These are phyloP conservation scores for Aspergillus ustus DNA, from an alignment of 2,329 filamentous ascomycete genomes.

Conservation along the genomic window DNA sequence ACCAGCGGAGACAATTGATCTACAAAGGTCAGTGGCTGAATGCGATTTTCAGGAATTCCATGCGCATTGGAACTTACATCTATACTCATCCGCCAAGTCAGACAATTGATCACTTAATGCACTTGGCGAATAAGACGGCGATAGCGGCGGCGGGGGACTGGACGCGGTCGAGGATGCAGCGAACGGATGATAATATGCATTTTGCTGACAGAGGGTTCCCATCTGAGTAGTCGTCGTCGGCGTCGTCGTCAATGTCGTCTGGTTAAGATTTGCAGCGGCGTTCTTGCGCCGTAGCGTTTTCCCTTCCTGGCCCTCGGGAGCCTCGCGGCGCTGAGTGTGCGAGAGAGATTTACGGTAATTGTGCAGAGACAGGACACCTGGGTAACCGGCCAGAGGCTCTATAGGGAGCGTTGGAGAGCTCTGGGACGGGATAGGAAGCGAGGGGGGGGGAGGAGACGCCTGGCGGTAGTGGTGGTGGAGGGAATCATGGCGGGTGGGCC, in stretches of 20 bases:
- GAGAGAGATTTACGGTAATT: slow-evolving; percentile 43
- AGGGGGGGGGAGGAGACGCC: slow-evolving; percentile 7
- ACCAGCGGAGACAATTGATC: slow-evolving; percentile 19
- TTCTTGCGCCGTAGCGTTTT: slow-evolving; percentile 40
- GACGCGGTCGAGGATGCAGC: slow-evolving; percentile 31
- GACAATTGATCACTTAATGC: slow-evolving; percentile 36
- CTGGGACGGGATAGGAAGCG: slow-evolving; percentile 3
- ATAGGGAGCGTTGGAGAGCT: slow-evolving; percentile 12
- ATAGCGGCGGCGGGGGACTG: slow-evolving; percentile 43
- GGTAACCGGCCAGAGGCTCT: slow-evolving; percentile 14
- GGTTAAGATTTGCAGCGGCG: slow-evolving; percentile 38
- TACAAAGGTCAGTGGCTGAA: slow-evolving; percentile 10
- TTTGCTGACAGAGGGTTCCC: slow-evolving; percentile 18
- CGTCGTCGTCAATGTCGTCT: slow-evolving; percentile 22
- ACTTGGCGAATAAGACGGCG: slow-evolving; percentile 43
- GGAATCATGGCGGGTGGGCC: slow-evolving; percentile 12
- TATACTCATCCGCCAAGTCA: slow-evolving; percentile 29
- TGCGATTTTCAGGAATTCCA: background rate
- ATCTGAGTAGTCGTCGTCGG: slow-evolving; percentile 14
- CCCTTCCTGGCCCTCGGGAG: slow-evolving; percentile 29
- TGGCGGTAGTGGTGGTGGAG: slow-evolving; percentile 4
- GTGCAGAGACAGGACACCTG: slow-evolving; percentile 35
- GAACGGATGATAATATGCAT: slow-evolving; percentile 23
- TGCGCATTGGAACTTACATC: slow-evolving; percentile 23
- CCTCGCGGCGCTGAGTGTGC: slow-evolving; percentile 13